phyloP scores from a whole-genome alignment of 805 yeast genomes.

The Saturnispora galanensis region DNA sequence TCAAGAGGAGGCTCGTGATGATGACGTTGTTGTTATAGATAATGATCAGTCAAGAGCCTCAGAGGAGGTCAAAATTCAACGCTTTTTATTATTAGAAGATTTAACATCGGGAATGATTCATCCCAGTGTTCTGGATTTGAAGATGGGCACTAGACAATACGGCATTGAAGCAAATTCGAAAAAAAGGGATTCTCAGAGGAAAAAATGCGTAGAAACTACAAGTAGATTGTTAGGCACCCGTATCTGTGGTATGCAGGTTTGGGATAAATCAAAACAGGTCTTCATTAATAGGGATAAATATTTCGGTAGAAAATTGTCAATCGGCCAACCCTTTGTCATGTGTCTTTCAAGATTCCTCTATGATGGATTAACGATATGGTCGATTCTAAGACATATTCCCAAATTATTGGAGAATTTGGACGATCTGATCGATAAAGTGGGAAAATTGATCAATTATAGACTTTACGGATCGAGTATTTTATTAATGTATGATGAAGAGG shows the following conservation, averaged over 20 bases:
- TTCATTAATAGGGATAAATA: conserved; percentile 79
- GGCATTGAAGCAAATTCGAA: conserved; percentile 79
- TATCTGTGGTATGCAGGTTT: conserved; percentile 89
- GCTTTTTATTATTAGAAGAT: conserved; percentile 85
- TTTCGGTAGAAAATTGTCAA: conserved; percentile 70
- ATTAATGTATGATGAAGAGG: conserved; percentile 64
- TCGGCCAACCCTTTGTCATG: conserved; percentile 69
- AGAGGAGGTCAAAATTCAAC: conserved; percentile 39
- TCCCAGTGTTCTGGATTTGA: conserved; percentile 90
- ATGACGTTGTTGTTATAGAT: conserved; percentile 12
- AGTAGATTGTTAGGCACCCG: conserved; percentile 78
- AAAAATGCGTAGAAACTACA: conserved; percentile 76
- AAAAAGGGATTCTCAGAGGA: conserved; percentile 70
- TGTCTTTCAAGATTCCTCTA: conserved; percentile 69
- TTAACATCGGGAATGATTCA: conserved; percentile 69
- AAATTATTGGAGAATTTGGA: conserved; percentile 48
- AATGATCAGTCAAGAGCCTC: conserved; percentile 9
- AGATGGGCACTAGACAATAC: conserved; percentile 98
- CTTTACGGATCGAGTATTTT: conserved; percentile 86
- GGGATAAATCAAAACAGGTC: conserved; percentile 38
- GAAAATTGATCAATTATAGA: conserved; percentile 60
- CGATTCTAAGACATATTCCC: conserved; percentile 62
- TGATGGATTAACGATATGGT: conserved; percentile 52
- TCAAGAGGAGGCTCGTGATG: conserved; percentile 1
- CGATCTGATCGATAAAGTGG: conserved; percentile 47